phyloP scores from a whole-genome alignment of 2,329 filamentous ascomycete genomes.

The Tolypocladium cylindrosporum region DNA sequence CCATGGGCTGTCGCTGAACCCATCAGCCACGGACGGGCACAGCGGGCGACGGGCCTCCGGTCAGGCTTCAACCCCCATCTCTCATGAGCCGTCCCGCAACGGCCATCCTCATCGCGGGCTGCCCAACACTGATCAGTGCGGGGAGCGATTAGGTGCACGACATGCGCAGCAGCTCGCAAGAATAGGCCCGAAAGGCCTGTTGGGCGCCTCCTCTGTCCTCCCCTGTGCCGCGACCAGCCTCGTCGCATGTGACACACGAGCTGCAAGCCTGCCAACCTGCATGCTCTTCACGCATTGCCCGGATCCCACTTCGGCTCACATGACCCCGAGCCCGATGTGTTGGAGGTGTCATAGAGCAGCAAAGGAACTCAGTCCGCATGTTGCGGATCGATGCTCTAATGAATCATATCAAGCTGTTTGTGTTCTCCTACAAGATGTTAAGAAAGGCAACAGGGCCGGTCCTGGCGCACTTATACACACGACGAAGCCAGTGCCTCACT shows the following conservation, averaged over 20 bases:
- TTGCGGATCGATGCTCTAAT: background rate
- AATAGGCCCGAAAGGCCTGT: constrained; percentile 1
- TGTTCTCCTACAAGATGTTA: background rate
- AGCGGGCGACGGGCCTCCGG: no score
- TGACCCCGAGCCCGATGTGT: no score
- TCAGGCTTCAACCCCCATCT: no score
- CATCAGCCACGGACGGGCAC: no score
- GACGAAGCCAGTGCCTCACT: background rate
- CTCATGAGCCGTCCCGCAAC: no score
- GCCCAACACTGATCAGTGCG: background rate
- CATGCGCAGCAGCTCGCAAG: background rate
- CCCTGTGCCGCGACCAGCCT: background rate
- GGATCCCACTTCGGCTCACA: no score
- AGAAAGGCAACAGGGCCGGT: background rate
- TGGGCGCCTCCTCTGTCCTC: no score
- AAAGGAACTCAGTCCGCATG: background rate
- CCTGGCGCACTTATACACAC: constrained; percentile 1
- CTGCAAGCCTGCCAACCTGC: background rate
- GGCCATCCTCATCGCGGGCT: no score
- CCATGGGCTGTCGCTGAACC: no score
- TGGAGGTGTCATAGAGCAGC: background rate
- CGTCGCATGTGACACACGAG: background rate
- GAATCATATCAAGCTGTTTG: background rate
- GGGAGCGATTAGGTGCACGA: background rate
- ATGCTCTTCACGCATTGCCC: background rate